Percentiles rank a stretch among this genome's conserved stretches.
Evolutionary conservation across 1,139 yeast species (phyloP).

Genomic region (Nadsonia commutata): DNA sequence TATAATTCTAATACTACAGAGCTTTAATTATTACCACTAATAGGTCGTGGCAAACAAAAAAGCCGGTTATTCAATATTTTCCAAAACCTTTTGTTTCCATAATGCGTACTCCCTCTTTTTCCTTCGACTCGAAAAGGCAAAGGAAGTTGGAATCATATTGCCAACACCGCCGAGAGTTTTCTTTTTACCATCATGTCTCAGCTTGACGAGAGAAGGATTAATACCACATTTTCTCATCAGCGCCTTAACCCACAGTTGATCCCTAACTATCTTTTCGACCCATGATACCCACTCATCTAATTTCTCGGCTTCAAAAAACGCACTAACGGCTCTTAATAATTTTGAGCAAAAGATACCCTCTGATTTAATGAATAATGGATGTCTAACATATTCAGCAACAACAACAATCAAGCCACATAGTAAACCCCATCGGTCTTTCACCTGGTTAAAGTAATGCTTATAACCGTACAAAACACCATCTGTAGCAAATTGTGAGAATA

Average conservation of each 20-base stretch:
- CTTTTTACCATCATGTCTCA: conserved; percentile 11
- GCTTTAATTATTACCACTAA: no score
- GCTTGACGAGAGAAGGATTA: conserved; percentile 11
- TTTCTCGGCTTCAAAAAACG: conserved; percentile 9
- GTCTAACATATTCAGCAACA: conserved; percentile 20
- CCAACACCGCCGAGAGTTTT: conserved; percentile 16
- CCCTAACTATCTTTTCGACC: conserved; percentile 21
- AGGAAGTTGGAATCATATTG: conserved; percentile 16
- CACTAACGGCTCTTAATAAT: conserved; percentile 6
- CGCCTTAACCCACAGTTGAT: conserved; percentile 23
- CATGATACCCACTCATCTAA: conserved; percentile 22
- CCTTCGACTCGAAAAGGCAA: conserved; percentile 12
- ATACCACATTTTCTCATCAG: conserved; percentile 12
- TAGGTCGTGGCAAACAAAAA: no score
- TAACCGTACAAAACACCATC: conserved; percentile 21
- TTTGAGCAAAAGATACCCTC: conserved; percentile 3
- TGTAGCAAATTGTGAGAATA: conserved; percentile 12
- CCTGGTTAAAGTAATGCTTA: conserved; percentile 18
- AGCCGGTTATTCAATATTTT: background rate
- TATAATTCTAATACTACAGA: no score
- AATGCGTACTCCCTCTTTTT: conserved; percentile 11
- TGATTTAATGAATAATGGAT: conserved; percentile 9
- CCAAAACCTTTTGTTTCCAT: conserved; percentile 11
- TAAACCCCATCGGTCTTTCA: conserved; percentile 24
- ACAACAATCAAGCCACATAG: conserved; percentile 21